Evolutionary conservation across 306 rosid species (phyloP), one percentile per base, ranked within the genome.

Genomic region (Medicago lupulina): DNA sequence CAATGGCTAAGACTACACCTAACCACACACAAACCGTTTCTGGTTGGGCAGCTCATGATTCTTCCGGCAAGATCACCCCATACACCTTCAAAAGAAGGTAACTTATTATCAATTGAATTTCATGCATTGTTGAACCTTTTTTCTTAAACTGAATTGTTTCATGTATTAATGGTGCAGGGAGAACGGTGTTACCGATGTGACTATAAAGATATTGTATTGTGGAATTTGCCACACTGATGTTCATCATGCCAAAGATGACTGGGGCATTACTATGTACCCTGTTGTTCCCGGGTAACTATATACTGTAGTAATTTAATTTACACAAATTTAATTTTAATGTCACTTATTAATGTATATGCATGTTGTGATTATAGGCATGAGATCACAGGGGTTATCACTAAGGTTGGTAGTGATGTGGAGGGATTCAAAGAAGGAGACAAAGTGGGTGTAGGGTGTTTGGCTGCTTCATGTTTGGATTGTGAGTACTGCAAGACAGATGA

Each of bases 11-110:
- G 66, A 82, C 85, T 6, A 91, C 97, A 51, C 86, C 89, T 0
- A 91, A 89, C 44, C 97, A 91, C 86, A 86, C 91, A 41, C 86
- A 83, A 6, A 83, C 70, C 4, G 97, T 91, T 7, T 83, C 88
- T 34, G 97, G 97, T 2, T 91, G 97, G 97, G 97, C 97, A 64
- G 97, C 97, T 46, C 89, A 78, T 18, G 93, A 91, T 85, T 63
- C 97, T 61, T 88, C 97, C 4, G 97, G 89, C 86, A 76, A 80
- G 77, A 75, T 91, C 39, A 75, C 82, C 38, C 92, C 95, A 17
- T 83, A 61, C 85, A 82, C 85, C 47, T 91, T 91, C 80, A 92
- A 89, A 86, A 73, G 89, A 76, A 74, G 88, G 88, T 85, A 70
- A 0, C 14, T 14, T 47, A 3, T 3, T 1, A 47, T 12, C 53